Conservation (phyloP, 495 filamentous ascomycete species). For the Aspergillus funiculosus region DNA sequence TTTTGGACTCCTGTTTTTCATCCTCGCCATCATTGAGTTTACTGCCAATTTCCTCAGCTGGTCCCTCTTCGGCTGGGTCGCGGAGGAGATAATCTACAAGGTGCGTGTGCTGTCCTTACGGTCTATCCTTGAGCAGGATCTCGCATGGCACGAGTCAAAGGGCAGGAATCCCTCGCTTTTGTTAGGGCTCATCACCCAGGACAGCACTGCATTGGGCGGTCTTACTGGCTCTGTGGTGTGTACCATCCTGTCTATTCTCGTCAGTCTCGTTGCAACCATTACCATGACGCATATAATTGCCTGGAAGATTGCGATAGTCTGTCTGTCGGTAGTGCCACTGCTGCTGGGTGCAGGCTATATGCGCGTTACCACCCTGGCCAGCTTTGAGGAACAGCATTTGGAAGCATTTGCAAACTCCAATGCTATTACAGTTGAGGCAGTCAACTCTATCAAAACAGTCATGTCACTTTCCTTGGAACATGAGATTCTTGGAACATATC, state of each 20-base stretch:
- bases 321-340: slow-evolving; percentile 36
- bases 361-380: slow-evolving; percentile 45
- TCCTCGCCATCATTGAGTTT: slow-evolving; percentile 48
- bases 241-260: slow-evolving; percentile 39
- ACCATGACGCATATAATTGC: slow-evolving; percentile 36
- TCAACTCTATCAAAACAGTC: slow-evolving; percentile 48
- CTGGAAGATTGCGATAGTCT: slow-evolving; percentile 39
- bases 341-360: slow-evolving; percentile 44
- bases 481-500: slow-evolving; percentile 33
- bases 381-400: slow-evolving; percentile 54
- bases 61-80: slow-evolving; percentile 45
- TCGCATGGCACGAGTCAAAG: slow-evolving; percentile 45
- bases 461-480: slow-evolving; percentile 45
- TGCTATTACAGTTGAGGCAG: slow-evolving; percentile 46
- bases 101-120: slow-evolving; percentile 46
- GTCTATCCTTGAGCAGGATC: slow-evolving; percentile 44
- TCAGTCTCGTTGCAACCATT: slow-evolving; percentile 34
- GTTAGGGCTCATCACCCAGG: slow-evolving; percentile 44
- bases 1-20: slow-evolving; percentile 50
- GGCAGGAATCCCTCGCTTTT: slow-evolving; percentile 42
- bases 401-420: slow-evolving; percentile 46
- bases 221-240: slow-evolving; percentile 43
- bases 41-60: slow-evolving; percentile 43
- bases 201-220: slow-evolving; percentile 42
- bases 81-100: slow-evolving; percentile 45